These are phyloP conservation scores for Pestalotiopsis sp. DNA, from an alignment of 2,329 filamentous ascomycete species.

Conservation along the genomic window DNA sequence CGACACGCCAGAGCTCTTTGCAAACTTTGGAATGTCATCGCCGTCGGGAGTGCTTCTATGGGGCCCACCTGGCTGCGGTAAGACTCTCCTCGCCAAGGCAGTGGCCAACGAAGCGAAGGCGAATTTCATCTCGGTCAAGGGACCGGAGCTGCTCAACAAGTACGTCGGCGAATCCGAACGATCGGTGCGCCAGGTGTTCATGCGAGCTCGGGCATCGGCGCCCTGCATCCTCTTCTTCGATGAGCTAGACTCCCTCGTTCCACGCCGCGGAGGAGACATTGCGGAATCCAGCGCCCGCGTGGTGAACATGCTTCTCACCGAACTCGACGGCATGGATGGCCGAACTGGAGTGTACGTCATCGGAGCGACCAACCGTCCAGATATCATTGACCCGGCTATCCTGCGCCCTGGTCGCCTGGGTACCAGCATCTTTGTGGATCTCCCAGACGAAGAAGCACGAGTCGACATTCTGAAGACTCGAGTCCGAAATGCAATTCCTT, in stretches of 20 bases:
- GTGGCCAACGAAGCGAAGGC: conserved; percentile 94
- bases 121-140: conserved; percentile 98
- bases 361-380: conserved; percentile 90
- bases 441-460: conserved; percentile 78
- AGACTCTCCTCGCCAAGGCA: conserved; percentile 93
- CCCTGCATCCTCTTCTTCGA: conserved; percentile 98
- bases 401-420: conserved; percentile 88
- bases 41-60: conserved; percentile 90
- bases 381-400: conserved; percentile 97
- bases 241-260: conserved; percentile 91
- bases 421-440: conserved; percentile 84
- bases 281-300: conserved; percentile 86
- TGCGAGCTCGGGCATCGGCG: conserved; percentile 79
- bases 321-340: conserved; percentile 83
- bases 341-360: conserved; percentile 91
- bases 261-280: conserved; percentile 75
- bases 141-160: conserved; percentile 94
- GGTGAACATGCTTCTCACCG: conserved; percentile 92
- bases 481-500: conserved; percentile 39
- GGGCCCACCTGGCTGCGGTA: conserved; percentile 96
- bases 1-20: conserved; percentile 76
- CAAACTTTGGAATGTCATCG: conserved; percentile 74
- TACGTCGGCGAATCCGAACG: conserved; percentile 97
- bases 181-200: conserved; percentile 89
- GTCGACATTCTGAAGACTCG: conserved; percentile 79